Evolutionary conservation across 2,329 filamentous ascomycete genomes (phyloP).

Genomic region (Aspergillus clavatus): DNA sequence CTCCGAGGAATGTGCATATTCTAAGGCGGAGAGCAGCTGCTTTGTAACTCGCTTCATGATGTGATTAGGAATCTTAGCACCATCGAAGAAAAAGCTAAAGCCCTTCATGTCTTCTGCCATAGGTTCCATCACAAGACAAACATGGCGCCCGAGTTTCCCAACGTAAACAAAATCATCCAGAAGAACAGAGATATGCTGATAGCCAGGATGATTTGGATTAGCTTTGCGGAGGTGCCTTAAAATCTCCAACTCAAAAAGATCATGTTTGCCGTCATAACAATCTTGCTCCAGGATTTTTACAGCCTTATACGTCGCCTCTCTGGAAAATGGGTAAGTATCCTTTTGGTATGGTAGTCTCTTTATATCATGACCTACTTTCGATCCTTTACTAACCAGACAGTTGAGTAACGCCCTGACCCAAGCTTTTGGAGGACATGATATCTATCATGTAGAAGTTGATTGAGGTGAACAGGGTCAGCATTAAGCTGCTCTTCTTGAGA

Average conservation of each 20-base stretch:
- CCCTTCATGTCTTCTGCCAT: slow-evolving; percentile 19
- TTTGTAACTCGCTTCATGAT: slow-evolving; percentile 18
- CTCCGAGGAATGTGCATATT: slow-evolving; percentile 19
- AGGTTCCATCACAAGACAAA: slow-evolving; percentile 22
- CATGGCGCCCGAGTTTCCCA: slow-evolving; percentile 20
- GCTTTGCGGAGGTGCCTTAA: slow-evolving; percentile 9
- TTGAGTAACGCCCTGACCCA: slow-evolving; percentile 1
- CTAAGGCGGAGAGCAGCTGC: slow-evolving; percentile 21
- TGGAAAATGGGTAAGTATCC: too few species aligned
- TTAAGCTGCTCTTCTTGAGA: too few species aligned
- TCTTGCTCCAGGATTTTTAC: not conserved
- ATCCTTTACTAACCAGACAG: slow-evolving; percentile 1
- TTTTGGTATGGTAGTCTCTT: not conserved
- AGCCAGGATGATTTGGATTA: slow-evolving; percentile 9
- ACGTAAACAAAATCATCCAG: slow-evolving; percentile 20
- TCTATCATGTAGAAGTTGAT: not conserved
- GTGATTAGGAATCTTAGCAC: slow-evolving; percentile 13
- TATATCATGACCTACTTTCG: not conserved
- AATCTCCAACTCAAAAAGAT: slow-evolving; percentile 18
- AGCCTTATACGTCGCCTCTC: not conserved
- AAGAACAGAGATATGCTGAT: slow-evolving; percentile 17
- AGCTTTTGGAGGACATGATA: slow-evolving; percentile 1
- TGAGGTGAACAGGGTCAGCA: too few species aligned
- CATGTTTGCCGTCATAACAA: slow-evolving; percentile 7
- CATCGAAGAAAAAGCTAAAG: slow-evolving; percentile 11